These are phyloP conservation scores for Wallacemonas sp. DNA, from an alignment of 208 protist species.

Conservation along the genomic window DNA sequence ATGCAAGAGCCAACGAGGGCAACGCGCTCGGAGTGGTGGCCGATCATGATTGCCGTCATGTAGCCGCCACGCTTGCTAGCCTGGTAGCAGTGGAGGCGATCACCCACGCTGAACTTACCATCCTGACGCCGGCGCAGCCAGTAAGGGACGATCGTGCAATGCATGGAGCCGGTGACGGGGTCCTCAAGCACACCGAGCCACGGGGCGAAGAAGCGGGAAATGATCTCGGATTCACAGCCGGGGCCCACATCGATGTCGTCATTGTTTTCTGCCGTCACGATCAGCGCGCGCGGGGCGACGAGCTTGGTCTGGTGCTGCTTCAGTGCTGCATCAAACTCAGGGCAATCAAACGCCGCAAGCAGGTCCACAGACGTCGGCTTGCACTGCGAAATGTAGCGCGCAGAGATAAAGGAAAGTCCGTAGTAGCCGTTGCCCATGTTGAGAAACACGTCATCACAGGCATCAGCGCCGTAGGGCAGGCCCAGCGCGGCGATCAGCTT, in stretches of 20 bases:
- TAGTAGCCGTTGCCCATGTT: conserved; percentile 35
- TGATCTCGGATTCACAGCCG: conserved; percentile 30
- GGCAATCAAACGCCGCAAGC: conserved; percentile 21
- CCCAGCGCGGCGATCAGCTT: conserved; percentile 32
- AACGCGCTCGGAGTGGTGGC: conserved; percentile 56
- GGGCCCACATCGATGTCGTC: conserved; percentile 20
- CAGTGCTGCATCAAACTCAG: conserved; percentile 23
- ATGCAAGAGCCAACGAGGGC: conserved; percentile 51
- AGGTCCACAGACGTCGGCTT: conserved; percentile 21
- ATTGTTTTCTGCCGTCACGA: conserved; percentile 36
- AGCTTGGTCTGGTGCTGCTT: conserved; percentile 31
- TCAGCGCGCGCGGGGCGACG: conserved; percentile 21
- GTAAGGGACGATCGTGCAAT: conserved; percentile 45
- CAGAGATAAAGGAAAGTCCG: conserved; percentile 30
- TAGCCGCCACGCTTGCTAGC: conserved; percentile 51
- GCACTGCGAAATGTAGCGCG: conserved; percentile 34
- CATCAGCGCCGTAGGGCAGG: conserved; percentile 37
- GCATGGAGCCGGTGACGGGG: conserved; percentile 54
- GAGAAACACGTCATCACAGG: conserved; percentile 39
- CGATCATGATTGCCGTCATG: conserved; percentile 55
- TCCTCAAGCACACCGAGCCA: conserved; percentile 66
- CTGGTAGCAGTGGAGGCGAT: conserved; percentile 57
- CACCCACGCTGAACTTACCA: conserved; percentile 42
- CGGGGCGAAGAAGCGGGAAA: conserved; percentile 75
- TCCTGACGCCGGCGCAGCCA: conserved; percentile 48